Conservation (phyloP, 2,329 filamentous ascomycete species). For the Aureobasidium sp. region DNA sequence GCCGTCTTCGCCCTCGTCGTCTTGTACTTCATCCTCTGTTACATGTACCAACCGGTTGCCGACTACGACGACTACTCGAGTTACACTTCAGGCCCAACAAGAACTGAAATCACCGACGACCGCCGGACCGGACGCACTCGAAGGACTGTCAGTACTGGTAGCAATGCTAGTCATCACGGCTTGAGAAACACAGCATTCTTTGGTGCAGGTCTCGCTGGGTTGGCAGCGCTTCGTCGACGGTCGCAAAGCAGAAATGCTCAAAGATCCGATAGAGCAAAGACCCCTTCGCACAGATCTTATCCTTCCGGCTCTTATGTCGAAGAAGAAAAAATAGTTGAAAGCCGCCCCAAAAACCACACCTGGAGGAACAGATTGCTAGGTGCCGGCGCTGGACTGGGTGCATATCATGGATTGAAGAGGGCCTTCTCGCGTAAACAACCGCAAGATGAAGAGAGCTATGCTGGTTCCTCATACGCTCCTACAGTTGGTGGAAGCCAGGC, state of each 20-base stretch:
- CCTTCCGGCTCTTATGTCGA: conserved; percentile 15
- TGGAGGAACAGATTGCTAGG: conserved; percentile 40
- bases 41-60: conserved; percentile 29
- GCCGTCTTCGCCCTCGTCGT: conserved; percentile 40
- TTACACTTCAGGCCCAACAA: conserved; percentile 13
- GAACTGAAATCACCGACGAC: conserved; percentile 16
- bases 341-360: conserved; percentile 25
- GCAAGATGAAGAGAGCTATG: conserved; percentile 43
- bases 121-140: conserved; percentile 12
- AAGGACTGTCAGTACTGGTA: conserved; percentile 3
- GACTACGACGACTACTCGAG: conserved; percentile 19
- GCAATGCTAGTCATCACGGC: conserved; percentile 8
- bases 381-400: conserved; percentile 37
- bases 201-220: conserved; percentile 46
- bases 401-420: conserved; percentile 35
- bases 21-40: conserved; percentile 14
- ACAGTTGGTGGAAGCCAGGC: conserved; percentile 40
- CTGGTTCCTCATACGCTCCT: conserved; percentile 38
- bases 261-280: conserved; percentile 30
- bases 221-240: conserved; percentile 38
- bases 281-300: background rate
- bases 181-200: conserved; percentile 16
- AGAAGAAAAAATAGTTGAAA: conserved; percentile 31
- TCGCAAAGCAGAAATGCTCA: conserved; percentile 18
- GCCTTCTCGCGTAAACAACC: conserved; percentile 47